Conservation (phyloP, 2,329 filamentous ascomycete genomes). For the Talaromyces sp. region DNA sequence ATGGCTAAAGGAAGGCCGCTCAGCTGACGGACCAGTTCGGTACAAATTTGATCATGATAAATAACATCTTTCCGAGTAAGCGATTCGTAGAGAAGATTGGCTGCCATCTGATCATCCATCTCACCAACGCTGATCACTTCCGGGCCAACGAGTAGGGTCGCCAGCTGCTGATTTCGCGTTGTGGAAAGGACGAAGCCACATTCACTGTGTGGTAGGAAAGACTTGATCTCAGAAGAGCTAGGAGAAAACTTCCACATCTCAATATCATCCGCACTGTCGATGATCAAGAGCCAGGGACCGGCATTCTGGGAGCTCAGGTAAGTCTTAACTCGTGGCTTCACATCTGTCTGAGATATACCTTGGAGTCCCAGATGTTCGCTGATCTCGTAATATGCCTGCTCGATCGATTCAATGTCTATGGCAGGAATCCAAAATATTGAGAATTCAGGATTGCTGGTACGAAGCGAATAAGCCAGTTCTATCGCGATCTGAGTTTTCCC, state of each 20-base stretch:
- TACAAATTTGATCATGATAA: not conserved
- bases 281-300: constrained; percentile 17
- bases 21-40: constrained; percentile 1
- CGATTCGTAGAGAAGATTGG: constrained; percentile 1
- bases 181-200: constrained; percentile 21
- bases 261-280: constrained; percentile 20
- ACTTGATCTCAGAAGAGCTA: constrained; percentile 10
- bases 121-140: constrained; percentile 12
- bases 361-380: not conserved
- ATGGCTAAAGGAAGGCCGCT: constrained; percentile 18
- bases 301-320: constrained; percentile 6
- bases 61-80: not conserved
- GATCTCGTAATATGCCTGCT: constrained; percentile 5
- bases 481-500: constrained; percentile 16
- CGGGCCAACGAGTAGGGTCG: constrained; percentile 8
- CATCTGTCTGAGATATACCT: constrained; percentile 9
- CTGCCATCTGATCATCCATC: constrained; percentile 11
- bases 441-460: constrained; percentile 1
- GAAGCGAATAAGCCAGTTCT: constrained; percentile 11
- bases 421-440: constrained; percentile 10
- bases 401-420: not conserved
- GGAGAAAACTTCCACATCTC: constrained; percentile 12
- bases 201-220: constrained; percentile 15
- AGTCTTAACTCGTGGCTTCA: constrained; percentile 6
- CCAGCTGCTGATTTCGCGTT: constrained; percentile 14